phyloP scores from a whole-genome alignment of 352 stramenopile species.

The Globisporangium canariense region DNA sequence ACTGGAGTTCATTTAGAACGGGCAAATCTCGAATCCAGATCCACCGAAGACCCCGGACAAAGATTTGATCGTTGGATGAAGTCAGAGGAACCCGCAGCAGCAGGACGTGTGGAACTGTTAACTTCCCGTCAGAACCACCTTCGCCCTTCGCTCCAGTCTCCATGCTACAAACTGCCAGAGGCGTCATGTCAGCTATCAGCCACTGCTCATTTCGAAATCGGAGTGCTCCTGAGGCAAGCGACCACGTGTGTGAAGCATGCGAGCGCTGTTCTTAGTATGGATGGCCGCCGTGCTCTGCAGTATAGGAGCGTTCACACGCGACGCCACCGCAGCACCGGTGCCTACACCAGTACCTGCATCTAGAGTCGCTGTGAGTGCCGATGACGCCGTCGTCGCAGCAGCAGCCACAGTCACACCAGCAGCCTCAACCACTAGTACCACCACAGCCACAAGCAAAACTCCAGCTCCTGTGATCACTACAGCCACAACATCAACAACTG shows the following conservation, averaged over 20 bases:
- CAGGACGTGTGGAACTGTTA: background rate
- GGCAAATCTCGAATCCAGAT: background rate
- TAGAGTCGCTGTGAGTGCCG: background rate
- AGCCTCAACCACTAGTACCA: constrained; percentile 15
- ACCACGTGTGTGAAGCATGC: background rate
- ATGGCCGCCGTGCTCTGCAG: background rate
- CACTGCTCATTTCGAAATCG: background rate
- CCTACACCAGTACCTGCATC: background rate
- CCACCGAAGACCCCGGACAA: background rate
- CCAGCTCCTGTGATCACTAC: no score
- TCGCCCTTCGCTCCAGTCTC: no score
- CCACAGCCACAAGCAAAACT: background rate
- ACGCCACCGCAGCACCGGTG: background rate
- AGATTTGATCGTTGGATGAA: background rate
- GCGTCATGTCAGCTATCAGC: no score
- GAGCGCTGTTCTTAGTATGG: background rate
- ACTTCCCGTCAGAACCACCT: background rate
- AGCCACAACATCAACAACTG: no score
- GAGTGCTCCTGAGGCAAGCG: background rate
- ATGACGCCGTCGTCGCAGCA: background rate
- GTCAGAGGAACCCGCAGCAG: background rate
- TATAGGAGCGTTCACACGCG: background rate
- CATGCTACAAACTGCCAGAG: no score
- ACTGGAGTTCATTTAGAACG: background rate
- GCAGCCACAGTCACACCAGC: background rate